Conservation (phyloP, 139 green algal genomes). For the Auxenochlorella pyrenoidosa region DNA sequence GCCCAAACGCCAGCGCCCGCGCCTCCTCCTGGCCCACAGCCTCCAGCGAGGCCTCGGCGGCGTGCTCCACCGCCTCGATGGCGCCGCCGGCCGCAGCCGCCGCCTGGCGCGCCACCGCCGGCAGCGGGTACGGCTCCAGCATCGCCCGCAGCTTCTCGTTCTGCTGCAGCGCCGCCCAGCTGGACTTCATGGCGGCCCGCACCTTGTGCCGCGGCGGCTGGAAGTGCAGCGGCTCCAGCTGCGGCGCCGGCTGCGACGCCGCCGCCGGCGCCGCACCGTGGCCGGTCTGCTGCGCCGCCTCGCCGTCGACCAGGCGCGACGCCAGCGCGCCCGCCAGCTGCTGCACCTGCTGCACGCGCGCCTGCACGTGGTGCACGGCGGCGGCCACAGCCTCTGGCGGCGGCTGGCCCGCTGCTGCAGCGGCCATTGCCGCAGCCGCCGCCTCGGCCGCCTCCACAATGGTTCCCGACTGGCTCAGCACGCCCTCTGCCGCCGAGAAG, state of each 20-base stretch:
- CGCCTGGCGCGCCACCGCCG: conserved; percentile 12
- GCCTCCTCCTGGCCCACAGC: not conserved
- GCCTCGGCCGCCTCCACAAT: not conserved
- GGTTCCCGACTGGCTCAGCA: conserved; percentile 18
- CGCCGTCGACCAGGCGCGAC: not conserved
- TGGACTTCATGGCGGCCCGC: not conserved
- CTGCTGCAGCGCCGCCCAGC: not conserved
- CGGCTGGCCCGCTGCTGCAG: conserved; percentile 14
- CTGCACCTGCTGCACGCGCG: not conserved
- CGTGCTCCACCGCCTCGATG: not conserved
- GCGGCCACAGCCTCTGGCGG: not conserved
- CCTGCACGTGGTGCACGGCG: conserved; percentile 6
- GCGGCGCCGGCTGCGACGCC: not conserved
- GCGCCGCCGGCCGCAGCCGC: not conserved
- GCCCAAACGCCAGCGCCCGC: not conserved
- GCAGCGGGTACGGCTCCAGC: conserved; percentile 5
- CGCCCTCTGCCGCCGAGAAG: conserved; percentile 5
- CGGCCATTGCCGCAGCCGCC: conserved; percentile 11
- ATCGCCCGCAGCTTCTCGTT: conserved; percentile 15
- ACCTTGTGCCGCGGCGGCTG: conserved; percentile 13
- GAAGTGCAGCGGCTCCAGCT: not conserved
- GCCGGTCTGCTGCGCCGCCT: not conserved
- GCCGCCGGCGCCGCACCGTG: not conserved
- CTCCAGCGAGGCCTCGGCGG: not conserved
- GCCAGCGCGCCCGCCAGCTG: not conserved